Evolutionary conservation across 176 grass and related monocot genomes (phyloP).

Genomic region (Bothriochloa decipiens): DNA sequence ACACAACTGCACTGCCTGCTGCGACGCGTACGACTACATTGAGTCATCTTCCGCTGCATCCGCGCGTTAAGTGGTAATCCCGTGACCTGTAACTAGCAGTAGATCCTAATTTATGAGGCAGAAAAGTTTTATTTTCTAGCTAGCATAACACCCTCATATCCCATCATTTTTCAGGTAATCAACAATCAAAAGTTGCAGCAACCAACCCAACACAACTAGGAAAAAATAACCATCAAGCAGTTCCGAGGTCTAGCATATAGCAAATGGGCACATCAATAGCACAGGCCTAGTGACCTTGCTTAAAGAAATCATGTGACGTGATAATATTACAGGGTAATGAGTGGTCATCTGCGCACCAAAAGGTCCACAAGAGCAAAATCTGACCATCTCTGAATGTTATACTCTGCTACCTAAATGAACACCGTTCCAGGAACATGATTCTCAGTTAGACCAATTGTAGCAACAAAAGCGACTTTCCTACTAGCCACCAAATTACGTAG

Average conservation of each 20-base stretch:
- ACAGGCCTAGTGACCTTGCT: not conserved
- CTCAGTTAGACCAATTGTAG: slow-evolving; percentile 33
- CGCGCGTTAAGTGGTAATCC: no score
- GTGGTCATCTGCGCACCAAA: not conserved
- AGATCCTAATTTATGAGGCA: no score
- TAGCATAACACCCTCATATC: no score
- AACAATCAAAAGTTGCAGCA: not conserved
- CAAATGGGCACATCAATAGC: not conserved
- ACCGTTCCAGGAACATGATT: not conserved
- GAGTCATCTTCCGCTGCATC: no score
- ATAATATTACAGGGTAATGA: slow-evolving; percentile 7
- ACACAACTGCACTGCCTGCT: no score
- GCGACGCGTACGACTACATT: no score
- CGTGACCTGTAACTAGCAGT: no score
- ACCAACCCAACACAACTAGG: not conserved
- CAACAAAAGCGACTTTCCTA: slow-evolving; percentile 4
- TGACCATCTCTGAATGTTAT: not conserved
- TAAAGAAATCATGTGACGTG: not conserved
- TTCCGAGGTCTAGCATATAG: not conserved
- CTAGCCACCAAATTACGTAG: slow-evolving; percentile 4
- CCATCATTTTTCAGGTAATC: no score
- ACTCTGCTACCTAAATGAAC: not conserved
- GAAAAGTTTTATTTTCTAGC: no score
- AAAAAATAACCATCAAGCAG: not conserved
- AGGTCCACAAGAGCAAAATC: slow-evolving; percentile 24